Evolutionary conservation across 1,139 yeast genomes (phyloP).

Genomic region (Scheffersomyces titani): DNA sequence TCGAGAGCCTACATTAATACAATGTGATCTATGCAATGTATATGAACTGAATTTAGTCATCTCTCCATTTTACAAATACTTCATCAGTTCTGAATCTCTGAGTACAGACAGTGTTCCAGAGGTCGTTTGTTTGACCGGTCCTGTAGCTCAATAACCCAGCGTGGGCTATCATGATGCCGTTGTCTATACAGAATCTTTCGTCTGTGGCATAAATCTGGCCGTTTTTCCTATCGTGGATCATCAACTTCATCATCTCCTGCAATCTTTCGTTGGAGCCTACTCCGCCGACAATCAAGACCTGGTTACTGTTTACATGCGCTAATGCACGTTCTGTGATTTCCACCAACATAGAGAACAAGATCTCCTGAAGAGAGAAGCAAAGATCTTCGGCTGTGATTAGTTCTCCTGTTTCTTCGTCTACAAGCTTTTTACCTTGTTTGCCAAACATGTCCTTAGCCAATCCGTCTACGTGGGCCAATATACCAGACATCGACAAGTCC

Average conservation of each 20-base stretch:
- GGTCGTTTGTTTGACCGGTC: slow-evolving; percentile 66
- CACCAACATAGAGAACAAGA: slow-evolving; percentile 91
- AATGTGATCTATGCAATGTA: neutral
- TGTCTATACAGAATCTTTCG: slow-evolving; percentile 94
- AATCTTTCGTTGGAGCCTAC: slow-evolving; percentile 92
- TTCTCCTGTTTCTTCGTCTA: slow-evolving; percentile 53
- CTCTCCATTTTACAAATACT: slow-evolving; percentile 88
- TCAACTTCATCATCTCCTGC: slow-evolving; percentile 93
- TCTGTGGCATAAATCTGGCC: slow-evolving; percentile 93
- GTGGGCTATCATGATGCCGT: slow-evolving; percentile 98
- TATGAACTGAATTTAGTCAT: slow-evolving; percentile 31
- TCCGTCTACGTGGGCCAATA: slow-evolving; percentile 78
- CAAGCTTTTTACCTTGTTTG: slow-evolving; percentile 51
- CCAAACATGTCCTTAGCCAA: slow-evolving; percentile 71
- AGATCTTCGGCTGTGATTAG: slow-evolving; percentile 78
- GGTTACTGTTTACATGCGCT: slow-evolving; percentile 93
- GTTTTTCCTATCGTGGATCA: slow-evolving; percentile 82
- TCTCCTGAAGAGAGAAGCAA: slow-evolving; percentile 91
- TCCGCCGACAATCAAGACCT: slow-evolving; percentile 95
- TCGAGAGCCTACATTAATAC: neutral
- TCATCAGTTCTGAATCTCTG: slow-evolving; percentile 95
- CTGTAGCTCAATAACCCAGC: slow-evolving; percentile 90
- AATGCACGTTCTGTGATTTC: slow-evolving; percentile 98
- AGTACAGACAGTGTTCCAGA: slow-evolving; percentile 80
- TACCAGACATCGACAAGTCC: slow-evolving; percentile 97